phyloP scores from a whole-genome alignment of 805 yeast species.

The Cyberlindnera veronae region DNA sequence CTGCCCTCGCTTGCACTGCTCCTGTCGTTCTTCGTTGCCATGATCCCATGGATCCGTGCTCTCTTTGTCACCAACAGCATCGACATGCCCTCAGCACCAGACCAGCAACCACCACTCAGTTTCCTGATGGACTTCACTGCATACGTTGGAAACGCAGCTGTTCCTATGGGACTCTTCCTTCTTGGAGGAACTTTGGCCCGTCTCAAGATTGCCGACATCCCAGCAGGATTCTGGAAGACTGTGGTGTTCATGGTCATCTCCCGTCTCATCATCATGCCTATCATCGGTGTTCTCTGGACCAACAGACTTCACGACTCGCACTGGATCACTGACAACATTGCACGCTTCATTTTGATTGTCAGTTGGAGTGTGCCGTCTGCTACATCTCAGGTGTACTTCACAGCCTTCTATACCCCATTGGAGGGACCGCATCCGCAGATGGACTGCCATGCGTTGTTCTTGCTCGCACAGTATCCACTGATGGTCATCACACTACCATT shows the following conservation, averaged over 20 bases:
- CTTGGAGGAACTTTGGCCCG: conserved; percentile 89
- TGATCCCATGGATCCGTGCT: conserved; percentile 86
- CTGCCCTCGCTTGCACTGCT: conserved; percentile 76
- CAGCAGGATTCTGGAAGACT: conserved; percentile 69
- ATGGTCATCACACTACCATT: conserved; percentile 72
- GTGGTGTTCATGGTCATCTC: conserved; percentile 52
- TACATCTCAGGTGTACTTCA: conserved; percentile 81
- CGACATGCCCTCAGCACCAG: conserved; percentile 75
- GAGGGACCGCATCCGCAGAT: conserved; percentile 50
- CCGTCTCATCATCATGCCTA: conserved; percentile 69
- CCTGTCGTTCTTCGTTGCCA: conserved; percentile 58
- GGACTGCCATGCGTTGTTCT: conserved; percentile 78
- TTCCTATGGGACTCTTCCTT: conserved; percentile 79
- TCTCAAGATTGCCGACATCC: conserved; percentile 54
- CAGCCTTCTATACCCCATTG: conserved; percentile 82
- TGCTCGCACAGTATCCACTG: conserved; percentile 70
- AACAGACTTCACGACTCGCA: conserved; percentile 59
- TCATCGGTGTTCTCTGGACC: conserved; percentile 68
- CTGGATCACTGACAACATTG: conserved; percentile 57
- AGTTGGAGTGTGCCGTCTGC: conserved; percentile 84
- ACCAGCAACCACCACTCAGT: conserved; percentile 74
- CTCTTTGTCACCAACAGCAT: conserved; percentile 52
- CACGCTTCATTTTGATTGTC: conserved; percentile 69
- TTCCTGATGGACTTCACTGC: conserved; percentile 78
- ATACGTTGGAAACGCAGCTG: conserved; percentile 83